Conservation (phyloP, 441 rosid species). For the Arabidopsis hybrid region DNA sequence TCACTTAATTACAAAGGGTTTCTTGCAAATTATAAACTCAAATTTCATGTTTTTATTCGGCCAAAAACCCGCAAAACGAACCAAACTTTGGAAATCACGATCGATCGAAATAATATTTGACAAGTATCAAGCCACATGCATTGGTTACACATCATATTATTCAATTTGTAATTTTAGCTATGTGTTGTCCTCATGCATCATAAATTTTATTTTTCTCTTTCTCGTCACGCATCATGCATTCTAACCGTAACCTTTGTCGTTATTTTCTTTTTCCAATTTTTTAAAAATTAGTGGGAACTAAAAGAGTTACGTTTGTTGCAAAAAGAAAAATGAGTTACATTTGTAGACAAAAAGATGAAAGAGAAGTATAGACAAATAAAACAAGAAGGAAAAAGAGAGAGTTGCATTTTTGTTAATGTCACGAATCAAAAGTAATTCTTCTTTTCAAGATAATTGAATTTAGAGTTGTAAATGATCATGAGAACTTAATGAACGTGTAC, state of each 20-base stretch:
- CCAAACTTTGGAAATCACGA: constrained; percentile 35
- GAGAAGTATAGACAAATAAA: not conserved
- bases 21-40: constrained; percentile 37
- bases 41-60: constrained; percentile 26
- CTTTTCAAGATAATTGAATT: not conserved
- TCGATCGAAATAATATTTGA: constrained; percentile 12
- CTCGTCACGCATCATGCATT: constrained; percentile 27
- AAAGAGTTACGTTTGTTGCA: constrained; percentile 33
- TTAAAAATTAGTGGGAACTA: constrained; percentile 16
- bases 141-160: constrained; percentile 22
- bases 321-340: constrained; percentile 28
- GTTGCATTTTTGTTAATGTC: not conserved
- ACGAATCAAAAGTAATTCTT: constrained; percentile 1
- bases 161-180: constrained; percentile 23
- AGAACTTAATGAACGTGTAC: constrained; percentile 17
- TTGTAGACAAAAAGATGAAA: constrained; percentile 23
- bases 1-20: constrained; percentile 21
- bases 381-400: not conserved
- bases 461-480: not conserved
- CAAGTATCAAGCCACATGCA: constrained; percentile 40
- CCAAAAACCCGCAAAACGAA: constrained; percentile 27
- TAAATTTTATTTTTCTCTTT: not conserved
- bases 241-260: constrained; percentile 40
- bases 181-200: constrained; percentile 39
- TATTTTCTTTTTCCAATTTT: not conserved